Evolutionary conservation across 345 rosid species (phyloP), one percentile per base, ranked within the genome.

Genomic region (Streptanthus diversifolius): DNA sequence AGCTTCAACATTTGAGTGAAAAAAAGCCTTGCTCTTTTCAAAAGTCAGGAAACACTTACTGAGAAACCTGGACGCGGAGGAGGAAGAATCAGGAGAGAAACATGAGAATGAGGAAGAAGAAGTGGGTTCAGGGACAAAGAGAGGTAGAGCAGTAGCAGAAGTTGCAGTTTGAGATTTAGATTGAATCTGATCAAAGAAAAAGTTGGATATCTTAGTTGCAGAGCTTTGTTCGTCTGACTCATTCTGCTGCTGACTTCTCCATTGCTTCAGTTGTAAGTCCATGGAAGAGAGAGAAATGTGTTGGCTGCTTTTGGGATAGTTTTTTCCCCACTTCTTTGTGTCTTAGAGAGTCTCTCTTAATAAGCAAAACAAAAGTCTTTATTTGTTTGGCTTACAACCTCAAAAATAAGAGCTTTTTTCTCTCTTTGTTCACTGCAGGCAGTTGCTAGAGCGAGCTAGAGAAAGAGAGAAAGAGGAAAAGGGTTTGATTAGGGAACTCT

Each of bases 191-290:
- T 86, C 87, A 78, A 85, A 47, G 67, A 80, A 76, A 71, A 84
- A 88, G 81, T 84, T 91, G 39, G 91, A 93, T 58, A 85, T 83
- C 87, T 93, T 88, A 59, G 83, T 83, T 78, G 80, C 71, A 77
- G 89, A 59, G 8, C 37, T 73, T 45, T 80, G 88, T 71, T 83
- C 83, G 54, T 84, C 88, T 86, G 93, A 84, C 88, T 79, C 83
- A 71, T 60, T 75, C 73, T 75, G 73, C 68, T 67, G 73, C 74
- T 87, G 82, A 83, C 78, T 86, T 81, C 90, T 82, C 97, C 99
- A 85, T 84, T 89, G 93, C 80, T 91, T 91, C 87, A 87, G 86
- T 82, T 86, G 88, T 80, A 85, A 89, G 85, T 95, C 96, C 99
- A 90, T 65, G 66, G 73, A 66, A 68, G 77, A 71, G 59, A 74